Base-by-base conservation (phyloP, 306 rosid species). In the Rosa rugosa region DNA sequence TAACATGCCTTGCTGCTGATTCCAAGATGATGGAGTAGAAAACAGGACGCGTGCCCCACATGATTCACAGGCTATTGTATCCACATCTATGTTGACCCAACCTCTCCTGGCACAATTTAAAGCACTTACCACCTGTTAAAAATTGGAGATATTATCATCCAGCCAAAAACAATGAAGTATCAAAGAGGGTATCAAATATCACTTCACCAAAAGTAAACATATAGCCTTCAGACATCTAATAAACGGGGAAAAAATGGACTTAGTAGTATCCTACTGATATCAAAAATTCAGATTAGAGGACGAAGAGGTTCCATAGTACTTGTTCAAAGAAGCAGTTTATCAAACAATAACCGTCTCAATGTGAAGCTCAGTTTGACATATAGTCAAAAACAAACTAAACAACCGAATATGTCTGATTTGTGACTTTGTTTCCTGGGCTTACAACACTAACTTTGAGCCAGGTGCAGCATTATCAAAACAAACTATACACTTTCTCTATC, bases 31-130 rank as follows among this genome's bases (percentile, higher is more conserved):
- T 69, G 98, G 91, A 75, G 97, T 87, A 71, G 92, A 80, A 82
- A 95, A 91, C 75, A 91, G 83, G 71, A 95, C 85, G 0, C 96
- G 97, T 7, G 97, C 88, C 41, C 91, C 88, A n/a, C 99, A 95
- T 18, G 92, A 85, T 83, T 95, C 96, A 89, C 99, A 95, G 42
- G 88, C 81, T 82, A 95, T 85, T 59, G 80, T 93, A 75, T 95
- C 99, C 78, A 84, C 75, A 65, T 90, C 99, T 59, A 87, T 90
- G 83, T 91, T 92, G 85, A 88, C 80, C 99, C 99, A 95, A 80
- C 99, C 99, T 82, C 97, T 90, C 73, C 98, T 88, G 75, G 94
- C 97, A 90, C 98, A 95, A 87, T 93, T 95, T 81, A 95, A 82
- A 71, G 98, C 98, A 85, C 89, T 91, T 27, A 89, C 94, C 59